A percentile compares a stretch with the other conserved stretches of the same genome.
Evolutionary conservation across 257 asterid species (phyloP).

Genomic region (Petunia secreta): DNA sequence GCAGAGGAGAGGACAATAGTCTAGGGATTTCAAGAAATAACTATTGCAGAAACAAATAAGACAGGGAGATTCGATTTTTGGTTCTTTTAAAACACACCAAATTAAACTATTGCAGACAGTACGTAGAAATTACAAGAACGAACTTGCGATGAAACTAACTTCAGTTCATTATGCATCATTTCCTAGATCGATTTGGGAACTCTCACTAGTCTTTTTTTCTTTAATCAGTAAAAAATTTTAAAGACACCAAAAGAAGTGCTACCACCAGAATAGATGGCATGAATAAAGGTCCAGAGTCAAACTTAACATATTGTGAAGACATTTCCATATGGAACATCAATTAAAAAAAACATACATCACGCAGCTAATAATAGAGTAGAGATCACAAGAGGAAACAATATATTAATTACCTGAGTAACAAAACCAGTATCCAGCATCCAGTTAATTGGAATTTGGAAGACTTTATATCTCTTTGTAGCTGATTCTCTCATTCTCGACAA

Average conservation of each 20-base stretch:
- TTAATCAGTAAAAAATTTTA: neutral
- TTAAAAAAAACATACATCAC: constrained; percentile 12
- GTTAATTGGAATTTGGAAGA: constrained; percentile 71
- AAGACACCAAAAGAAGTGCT: constrained; percentile 1
- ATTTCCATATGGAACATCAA: constrained; percentile 4
- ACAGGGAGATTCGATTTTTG: no score
- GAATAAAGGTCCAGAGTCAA: neutral
- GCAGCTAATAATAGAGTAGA: neutral
- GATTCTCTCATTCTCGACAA: constrained; percentile 88
- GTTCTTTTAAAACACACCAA: no score
- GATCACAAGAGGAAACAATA: neutral
- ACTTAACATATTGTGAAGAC: neutral
- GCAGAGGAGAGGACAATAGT: neutral
- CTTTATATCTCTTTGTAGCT: constrained; percentile 69
- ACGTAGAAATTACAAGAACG: neutral
- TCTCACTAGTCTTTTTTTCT: neutral
- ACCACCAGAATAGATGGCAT: neutral
- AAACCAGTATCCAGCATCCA: constrained; percentile 94
- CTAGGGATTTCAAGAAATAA: no score
- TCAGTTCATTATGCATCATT: neutral
- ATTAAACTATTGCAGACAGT: no score
- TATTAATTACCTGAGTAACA: constrained; percentile 65
- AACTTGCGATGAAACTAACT: neutral
- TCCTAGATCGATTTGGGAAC: constrained; percentile 3
- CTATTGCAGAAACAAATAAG: no score